Evolutionary conservation across 2,329 filamentous ascomycete genomes (phyloP).

Genomic region (Neospermospora avenae): DNA sequence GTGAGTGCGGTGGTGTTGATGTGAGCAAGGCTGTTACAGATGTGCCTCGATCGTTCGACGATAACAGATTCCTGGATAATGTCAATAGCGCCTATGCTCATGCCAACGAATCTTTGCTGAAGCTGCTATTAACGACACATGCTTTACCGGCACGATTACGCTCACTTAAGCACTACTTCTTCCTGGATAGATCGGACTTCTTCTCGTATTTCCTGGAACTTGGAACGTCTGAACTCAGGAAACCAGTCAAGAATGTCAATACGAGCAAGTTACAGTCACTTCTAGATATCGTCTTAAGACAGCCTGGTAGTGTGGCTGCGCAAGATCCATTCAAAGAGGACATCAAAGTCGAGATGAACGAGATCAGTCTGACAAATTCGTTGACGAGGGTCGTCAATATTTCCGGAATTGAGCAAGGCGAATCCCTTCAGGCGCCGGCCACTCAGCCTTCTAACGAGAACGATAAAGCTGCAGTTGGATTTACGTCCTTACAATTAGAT

Average conservation of each 20-base stretch:
- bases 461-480: constrained; percentile 84
- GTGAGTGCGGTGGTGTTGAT: constrained; percentile 94
- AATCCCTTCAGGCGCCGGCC: constrained; percentile 70
- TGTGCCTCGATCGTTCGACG: constrained; percentile 89
- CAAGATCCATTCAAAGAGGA: constrained; percentile 98
- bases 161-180: constrained; percentile 98
- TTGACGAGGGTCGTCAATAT: constrained; percentile 96
- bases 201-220: constrained; percentile 98
- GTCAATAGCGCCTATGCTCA: constrained; percentile 94
- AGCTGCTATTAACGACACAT: constrained; percentile 88
- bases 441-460: constrained; percentile 65
- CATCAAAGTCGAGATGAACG: constrained; percentile 96
- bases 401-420: constrained; percentile 88
- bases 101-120: constrained; percentile 89
- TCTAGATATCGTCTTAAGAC: constrained; percentile 93
- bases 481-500: constrained; percentile 90
- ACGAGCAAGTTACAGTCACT: constrained; percentile 90
- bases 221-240: constrained; percentile 82
- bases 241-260: constrained; percentile 85
- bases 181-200: constrained; percentile 95
- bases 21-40: constrained; percentile 84
- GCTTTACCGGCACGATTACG: constrained; percentile 81
- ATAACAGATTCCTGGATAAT: constrained; percentile 88
- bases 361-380: constrained; percentile 87
- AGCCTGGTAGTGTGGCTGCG: constrained; percentile 89